Evolutionary conservation across 2,329 filamentous ascomycete genomes (phyloP).

Genomic region (Stemphylium beticola): DNA sequence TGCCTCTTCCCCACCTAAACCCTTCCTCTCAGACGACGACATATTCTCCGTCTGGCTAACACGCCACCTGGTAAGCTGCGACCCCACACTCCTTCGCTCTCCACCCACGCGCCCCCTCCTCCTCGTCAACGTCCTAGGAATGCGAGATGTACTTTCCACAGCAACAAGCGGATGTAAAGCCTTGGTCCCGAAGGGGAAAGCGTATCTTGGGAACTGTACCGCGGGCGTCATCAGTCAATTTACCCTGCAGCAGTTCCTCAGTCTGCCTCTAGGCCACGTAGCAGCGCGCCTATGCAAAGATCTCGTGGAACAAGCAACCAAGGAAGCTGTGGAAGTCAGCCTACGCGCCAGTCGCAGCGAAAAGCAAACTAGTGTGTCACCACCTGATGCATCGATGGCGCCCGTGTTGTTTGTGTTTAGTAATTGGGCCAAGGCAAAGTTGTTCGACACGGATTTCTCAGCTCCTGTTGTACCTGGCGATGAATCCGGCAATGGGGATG

Average conservation of each 20-base stretch:
- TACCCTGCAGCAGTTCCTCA: conserved; percentile 16
- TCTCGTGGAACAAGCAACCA: conserved; percentile 23
- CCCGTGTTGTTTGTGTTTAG: conserved; percentile 15
- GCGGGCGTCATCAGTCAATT: conserved; percentile 14
- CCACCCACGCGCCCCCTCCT: conserved; percentile 17
- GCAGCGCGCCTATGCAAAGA: conserved; percentile 31
- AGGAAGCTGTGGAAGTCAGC: conserved; percentile 22
- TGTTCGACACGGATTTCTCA: conserved; percentile 24
- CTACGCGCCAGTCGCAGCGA: background rate
- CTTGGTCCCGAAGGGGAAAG: conserved; percentile 18
- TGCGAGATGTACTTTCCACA: conserved; percentile 26
- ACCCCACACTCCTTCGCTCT: conserved; percentile 8
- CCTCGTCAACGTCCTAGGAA: conserved; percentile 33
- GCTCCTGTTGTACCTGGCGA: conserved; percentile 15
- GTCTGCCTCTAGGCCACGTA: conserved; percentile 26
- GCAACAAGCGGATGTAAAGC: conserved; percentile 6
- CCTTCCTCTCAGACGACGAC: conserved; percentile 30
- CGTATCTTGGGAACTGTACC: conserved; percentile 25
- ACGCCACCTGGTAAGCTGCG: conserved; percentile 13
- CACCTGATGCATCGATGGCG: background rate
- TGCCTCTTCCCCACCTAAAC: conserved; percentile 13
- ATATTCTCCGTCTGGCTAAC: conserved; percentile 22
- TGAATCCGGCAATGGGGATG: too few species aligned
- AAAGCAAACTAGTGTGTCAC: background rate
- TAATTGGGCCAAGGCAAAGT: conserved; percentile 25